Evolutionary conservation across 768 basidiomycete genomes (phyloP), one percentile per base, ranked within the genome.

Genomic region (Dendrothele bispora): DNA sequence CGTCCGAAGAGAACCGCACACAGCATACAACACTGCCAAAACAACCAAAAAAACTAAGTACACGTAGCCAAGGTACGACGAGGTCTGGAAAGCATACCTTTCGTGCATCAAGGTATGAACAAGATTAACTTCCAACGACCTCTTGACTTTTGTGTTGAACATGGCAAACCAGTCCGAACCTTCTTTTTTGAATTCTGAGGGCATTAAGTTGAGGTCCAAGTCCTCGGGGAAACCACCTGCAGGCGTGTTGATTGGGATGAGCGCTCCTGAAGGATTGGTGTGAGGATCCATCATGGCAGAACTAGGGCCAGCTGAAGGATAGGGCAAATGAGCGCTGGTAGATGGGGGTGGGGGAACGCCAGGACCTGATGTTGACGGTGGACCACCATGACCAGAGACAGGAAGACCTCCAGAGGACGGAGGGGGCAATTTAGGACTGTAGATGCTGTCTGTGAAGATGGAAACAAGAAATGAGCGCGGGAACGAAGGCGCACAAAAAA

Each of bases 1-100:
- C 95, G 61, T 98, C 94, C 18, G 86, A 83, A 12, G 93, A 95
- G 67, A 98, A 97, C 46, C 88, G 82, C 7, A 98, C 94, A 62
- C 94, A 98, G 65, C 95, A 98, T 3, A 79, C 78, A 7, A 78
- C 75, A 56, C 78, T 78, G 45, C 14, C 45, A 44, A 24, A 41
- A 3, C 20, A 27, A 20, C n/a, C n/a, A n/a, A n/a, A n/a, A n/a
- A n/a, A n/a, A n/a, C n/a, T n/a, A n/a, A n/a, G n/a, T n/a, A n/a
- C n/a, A n/a, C n/a, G n/a, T n/a, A n/a, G n/a, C n/a, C n/a, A n/a
- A n/a, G n/a, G n/a, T n/a, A n/a, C n/a, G n/a, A n/a, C n/a, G n/a
- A n/a, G n/a, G n/a, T n/a, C 15, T 18, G 39, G 12, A 27, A n/a
- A 21, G 32, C 18, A 22, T 22, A 92, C 91, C 88, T 92, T 66